A percentile compares a stretch with the other conserved stretches of the same genome.
Conservation (phyloP, 139 green algal species). For the Ettlia oleoabundans region DNA sequence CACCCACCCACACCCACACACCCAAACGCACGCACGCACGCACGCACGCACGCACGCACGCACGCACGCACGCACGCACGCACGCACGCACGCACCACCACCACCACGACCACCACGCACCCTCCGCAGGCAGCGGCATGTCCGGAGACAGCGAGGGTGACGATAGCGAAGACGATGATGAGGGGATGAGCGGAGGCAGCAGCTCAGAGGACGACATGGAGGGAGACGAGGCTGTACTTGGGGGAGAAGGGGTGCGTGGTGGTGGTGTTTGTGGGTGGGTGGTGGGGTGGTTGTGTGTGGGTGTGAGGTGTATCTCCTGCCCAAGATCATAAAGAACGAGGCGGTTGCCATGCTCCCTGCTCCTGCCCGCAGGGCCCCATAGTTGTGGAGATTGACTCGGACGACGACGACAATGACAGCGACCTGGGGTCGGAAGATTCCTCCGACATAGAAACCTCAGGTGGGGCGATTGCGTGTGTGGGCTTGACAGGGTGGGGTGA, state of each 20-base stretch:
- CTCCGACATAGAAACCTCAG: neutral
- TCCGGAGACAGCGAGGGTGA: neutral
- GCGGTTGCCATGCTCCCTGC: no score
- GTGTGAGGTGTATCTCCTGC: no score
- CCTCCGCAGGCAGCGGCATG: conserved; percentile 5
- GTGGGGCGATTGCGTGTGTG: neutral
- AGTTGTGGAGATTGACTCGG: conserved; percentile 30
- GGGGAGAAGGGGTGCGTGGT: neutral
- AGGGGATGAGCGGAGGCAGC: neutral
- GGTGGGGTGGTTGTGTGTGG: no score
- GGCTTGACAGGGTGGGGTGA: no score
- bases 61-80: no score
- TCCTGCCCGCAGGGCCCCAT: conserved; percentile 20
- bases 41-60: no score
- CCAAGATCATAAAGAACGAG: no score
- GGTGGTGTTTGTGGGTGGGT: neutral
- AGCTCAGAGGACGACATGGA: neutral
- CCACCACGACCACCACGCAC: no score
- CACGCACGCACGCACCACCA: no score
- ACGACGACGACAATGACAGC: conserved; percentile 50
- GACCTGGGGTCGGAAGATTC: conserved; percentile 12
- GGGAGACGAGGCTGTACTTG: no score
- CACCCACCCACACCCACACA: no score
- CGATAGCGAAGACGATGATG: conserved; percentile 38
- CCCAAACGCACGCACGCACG: no score